Base-by-base conservation (phyloP, 768 basidiomycete genomes). In the Rhizopogon roseolus region DNA sequence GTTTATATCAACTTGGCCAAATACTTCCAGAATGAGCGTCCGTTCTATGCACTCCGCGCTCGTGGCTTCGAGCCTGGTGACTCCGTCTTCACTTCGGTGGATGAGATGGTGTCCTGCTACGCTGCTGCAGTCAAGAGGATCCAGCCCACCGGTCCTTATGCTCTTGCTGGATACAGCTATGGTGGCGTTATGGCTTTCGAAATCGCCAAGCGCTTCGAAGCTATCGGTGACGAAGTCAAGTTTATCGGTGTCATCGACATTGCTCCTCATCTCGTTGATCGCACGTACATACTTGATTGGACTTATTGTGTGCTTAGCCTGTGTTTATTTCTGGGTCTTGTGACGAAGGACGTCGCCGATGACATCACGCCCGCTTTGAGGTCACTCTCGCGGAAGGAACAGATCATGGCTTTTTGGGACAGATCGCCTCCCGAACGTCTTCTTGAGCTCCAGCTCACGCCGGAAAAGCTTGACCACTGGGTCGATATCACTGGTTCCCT, bases 131-230 rank as follows among this genome's bases (percentile, higher is more conserved):
- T 77, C 16, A 66, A 70, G 60, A 60, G 61, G 6, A 60, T 60
- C 1, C 68, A 72, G 36, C 67, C 73, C 0, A 22, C 22, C 22
- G 76, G 76, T 1, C 74, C 76, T 2, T 75, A 74, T 40, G 70
- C 67, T 41, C 55, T 77, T 16, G 75, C 67, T 4, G 76, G 76
- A n/a, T 77, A 77, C 64, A 75, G 74, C 17, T 76, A 72, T 32
- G 76, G 75, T 39, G 75, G 76, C 51, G 73, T 72, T 13, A 67
- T 77, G 2, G 74, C 75, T 1, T 77, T 73, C 49, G 74, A 77
- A 59, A 65, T 77, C 8, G 70, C 68, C 19, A 75, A 76, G 57
- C 58, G 57, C 27, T 64, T 77, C 16, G 71, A 70, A 52, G 58
- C 56, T 1, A 62, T 60, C 52, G 71, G 73, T 2, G 68, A 70